Evolutionary conservation across 2,329 filamentous ascomycete species (phyloP).

Genomic region (Thelonectria rubi): DNA sequence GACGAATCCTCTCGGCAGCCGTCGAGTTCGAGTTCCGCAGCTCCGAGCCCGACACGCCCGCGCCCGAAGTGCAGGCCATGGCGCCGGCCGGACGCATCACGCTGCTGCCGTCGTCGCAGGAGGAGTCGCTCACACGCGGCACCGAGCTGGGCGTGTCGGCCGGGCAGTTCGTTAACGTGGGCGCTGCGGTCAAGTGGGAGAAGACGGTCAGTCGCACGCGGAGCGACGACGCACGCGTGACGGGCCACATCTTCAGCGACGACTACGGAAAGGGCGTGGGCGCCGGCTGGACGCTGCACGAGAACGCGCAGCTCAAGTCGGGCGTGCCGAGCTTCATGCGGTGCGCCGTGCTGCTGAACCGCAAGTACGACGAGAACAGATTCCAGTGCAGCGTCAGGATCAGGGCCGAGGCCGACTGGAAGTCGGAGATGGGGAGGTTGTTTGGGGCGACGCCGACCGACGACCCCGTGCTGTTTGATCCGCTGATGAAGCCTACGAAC

Average conservation of each 20-base stretch:
- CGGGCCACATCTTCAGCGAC: slow-evolving; percentile 28
- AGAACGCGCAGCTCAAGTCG: slow-evolving; percentile 17
- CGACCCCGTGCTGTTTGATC: slow-evolving; percentile 7
- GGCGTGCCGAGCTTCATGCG: neutral
- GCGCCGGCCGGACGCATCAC: neutral
- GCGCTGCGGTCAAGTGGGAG: neutral
- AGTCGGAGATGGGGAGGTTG: slow-evolving; percentile 38
- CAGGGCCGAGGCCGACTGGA: slow-evolving; percentile 42
- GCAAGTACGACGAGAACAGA: slow-evolving; percentile 33
- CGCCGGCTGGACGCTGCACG: slow-evolving; percentile 29
- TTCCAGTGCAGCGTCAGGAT: slow-evolving; percentile 44
- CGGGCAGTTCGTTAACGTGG: neutral
- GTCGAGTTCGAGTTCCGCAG: slow-evolving; percentile 20
- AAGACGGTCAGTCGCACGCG: slow-evolving; percentile 4
- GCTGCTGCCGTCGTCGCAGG: neutral
- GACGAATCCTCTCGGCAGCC: slow-evolving; percentile 10
- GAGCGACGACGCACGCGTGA: slow-evolving; percentile 5
- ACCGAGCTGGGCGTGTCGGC: neutral
- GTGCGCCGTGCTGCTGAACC: neutral
- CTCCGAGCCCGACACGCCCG: neutral
- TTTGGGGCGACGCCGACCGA: slow-evolving; percentile 38
- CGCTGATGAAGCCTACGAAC: neutral
- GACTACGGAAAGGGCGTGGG: slow-evolving; percentile 34
- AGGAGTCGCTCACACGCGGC: neutral
- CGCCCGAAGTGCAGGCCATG: neutral